phyloP scores from a whole-genome alignment of 202 grass and related monocot species.

The Setaria italica region DNA sequence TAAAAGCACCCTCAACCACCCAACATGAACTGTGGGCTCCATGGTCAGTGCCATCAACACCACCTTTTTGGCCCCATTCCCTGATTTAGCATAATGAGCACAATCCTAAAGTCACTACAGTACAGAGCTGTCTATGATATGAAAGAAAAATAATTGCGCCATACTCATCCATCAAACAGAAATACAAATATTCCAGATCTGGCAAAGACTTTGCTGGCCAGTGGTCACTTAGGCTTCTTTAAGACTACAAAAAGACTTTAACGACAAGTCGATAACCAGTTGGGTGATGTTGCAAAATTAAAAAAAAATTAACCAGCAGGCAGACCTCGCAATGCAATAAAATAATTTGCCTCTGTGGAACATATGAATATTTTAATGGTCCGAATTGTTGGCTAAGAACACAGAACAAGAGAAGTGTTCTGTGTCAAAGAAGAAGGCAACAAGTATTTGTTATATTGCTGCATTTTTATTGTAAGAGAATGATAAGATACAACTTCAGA shows the following conservation, averaged over 20 bases:
- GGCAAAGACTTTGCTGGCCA: neutral
- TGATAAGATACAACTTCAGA: neutral
- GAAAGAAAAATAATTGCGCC: neutral
- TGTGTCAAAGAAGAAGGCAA: neutral
- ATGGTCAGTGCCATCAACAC: too few relatives aligned
- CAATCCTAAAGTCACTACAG: neutral
- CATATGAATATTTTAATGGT: neutral
- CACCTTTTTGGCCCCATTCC: too few relatives aligned
- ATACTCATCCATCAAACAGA: neutral
- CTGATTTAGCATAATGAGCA: too few relatives aligned
- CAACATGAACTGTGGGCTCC: too few relatives aligned
- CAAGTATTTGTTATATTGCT: neutral
- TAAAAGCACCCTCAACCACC: too few relatives aligned
- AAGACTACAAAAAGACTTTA: neutral
- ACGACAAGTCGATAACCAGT: neutral
- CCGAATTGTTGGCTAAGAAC: neutral
- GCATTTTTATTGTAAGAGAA: conserved; percentile 18
- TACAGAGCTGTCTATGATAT: neutral
- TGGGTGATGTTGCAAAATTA: neutral
- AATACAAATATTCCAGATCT: neutral
- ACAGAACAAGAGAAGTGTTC: neutral
- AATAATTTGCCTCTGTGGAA: neutral
- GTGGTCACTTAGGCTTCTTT: neutral
- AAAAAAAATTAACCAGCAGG: neutral
- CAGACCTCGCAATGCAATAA: neutral